A percentile compares a stretch with the other conserved stretches of the same genome.
phyloP scores from a whole-genome alignment of 2,329 filamentous ascomycete species.

The Hymenoscyphus fraxineus region DNA sequence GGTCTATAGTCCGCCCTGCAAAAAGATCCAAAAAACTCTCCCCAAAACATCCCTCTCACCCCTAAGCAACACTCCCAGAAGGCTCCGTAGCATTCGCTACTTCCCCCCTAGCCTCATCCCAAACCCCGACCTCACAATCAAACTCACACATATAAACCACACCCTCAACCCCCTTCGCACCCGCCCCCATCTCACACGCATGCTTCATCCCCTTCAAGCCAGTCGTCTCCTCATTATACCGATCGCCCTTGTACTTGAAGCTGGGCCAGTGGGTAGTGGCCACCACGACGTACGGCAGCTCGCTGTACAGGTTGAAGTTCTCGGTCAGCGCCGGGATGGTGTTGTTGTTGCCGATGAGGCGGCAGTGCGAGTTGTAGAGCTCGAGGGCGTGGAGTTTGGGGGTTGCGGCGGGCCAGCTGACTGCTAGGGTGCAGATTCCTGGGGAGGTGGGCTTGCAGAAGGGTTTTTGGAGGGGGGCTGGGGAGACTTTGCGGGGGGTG shows the following conservation, averaged over 20 bases:
- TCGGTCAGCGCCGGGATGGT: neutral
- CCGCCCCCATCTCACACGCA: neutral
- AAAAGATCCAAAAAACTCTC: no score
- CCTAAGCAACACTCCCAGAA: no score
- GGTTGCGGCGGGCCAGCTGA: slow-evolving; percentile 2
- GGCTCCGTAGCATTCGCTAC: neutral
- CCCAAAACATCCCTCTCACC: neutral
- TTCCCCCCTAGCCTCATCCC: neutral
- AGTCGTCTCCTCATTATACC: slow-evolving; percentile 3
- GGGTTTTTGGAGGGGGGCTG: neutral
- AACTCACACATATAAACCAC: slow-evolving; percentile 5
- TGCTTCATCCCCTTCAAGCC: neutral
- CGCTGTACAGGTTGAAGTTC: slow-evolving; percentile 1
- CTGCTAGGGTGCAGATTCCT: slow-evolving; percentile 5
- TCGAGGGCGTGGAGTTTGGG: neutral
- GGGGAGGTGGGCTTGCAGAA: neutral
- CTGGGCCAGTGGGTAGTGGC: neutral
- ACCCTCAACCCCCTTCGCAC: neutral
- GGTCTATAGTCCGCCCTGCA: no score
- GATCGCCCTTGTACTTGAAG: neutral
- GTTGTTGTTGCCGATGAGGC: slow-evolving; percentile 5
- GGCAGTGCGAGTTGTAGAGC: slow-evolving; percentile 8
- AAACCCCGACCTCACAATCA: neutral
- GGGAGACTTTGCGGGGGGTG: neutral
- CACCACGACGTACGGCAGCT: slow-evolving; percentile 4